Base-by-base conservation (phyloP, 2,329 filamentous ascomycete genomes). In the Trichoderma sp. region DNA sequence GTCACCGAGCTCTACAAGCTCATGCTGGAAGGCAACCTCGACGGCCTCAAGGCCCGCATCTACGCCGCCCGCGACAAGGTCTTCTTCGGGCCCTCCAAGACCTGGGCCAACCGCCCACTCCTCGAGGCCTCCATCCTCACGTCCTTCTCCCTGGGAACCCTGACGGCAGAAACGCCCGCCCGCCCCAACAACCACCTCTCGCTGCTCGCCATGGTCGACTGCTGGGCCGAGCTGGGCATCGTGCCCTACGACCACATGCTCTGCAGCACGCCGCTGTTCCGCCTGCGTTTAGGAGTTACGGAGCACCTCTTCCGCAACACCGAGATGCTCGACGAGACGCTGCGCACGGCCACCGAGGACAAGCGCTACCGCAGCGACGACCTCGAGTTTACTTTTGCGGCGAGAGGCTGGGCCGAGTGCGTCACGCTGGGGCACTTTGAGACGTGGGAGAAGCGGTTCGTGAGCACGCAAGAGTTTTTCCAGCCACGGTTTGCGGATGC, bases 191-290 rank as follows among this genome's bases (percentile, higher is more conserved):
- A 96, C 78, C 96, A 99, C 80, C 86, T 99, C 35, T 94, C 91
- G 78, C 85, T 99, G 69, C 86, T 99, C 56, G 96, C 94, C 58
- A 99, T 99, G 88, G 96, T 98, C 55, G 96, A 99, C 82, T 98
- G 95, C 82, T 99, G 96, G 96, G 96, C 92, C 77, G 92, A 93
- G 73, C 86, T 98, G 57, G 92, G 90, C 40, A 99, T 97, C 75
- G 92, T 96, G 59, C 96, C 96, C 0, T 99, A 99, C 80, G 95
- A 99, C 81, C 96, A 99, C 83, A 99, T 99, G 94, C 96, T 99
- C 74, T 99, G 96, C 83, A 97, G 94, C 66, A 99, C 96, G 49
- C 96, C 96, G 83, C 88, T 98, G 58, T 99, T 99, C 84, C 92
- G 96, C 62, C 88, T 99, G 72, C 97, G 96, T 89, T 87, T 99